Evolutionary conservation across 2,329 filamentous ascomycete species (phyloP), one percentile per base, ranked within the genome.

Genomic region (Stachybotrys chartarum): DNA sequence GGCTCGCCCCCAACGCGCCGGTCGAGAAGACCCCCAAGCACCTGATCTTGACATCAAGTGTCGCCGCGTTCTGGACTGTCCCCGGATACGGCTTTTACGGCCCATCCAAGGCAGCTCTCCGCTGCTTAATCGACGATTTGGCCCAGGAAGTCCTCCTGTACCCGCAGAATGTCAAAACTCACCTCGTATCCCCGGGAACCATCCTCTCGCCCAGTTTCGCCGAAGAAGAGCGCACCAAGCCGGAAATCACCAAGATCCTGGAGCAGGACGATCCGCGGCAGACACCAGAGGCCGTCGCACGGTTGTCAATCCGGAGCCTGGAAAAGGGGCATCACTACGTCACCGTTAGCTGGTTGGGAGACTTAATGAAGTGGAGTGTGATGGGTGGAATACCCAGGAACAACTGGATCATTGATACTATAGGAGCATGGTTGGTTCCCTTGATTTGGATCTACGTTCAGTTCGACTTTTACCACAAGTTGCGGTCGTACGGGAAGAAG

Each of bases 101-200:
- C 1, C 90, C 93, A 3, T 80, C 87, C 55, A 99, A 99, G 74
- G 86, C 86, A 54, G 94, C 94, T 1, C 78, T 99, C 61, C 85
- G 91, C 56, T 87, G 85, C 16, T 78, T 99, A 14, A 88, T 88
- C 54, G 94, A 99, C 68, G 87, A 86, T 0, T 77, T 99, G 52
- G 84, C 84, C 24, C 90, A 93, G 66, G 94, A 99, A 73, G 76
- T 95, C 48, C 78, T 91, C 64, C 76, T 97, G 53, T 99, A 97
- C 76, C 48, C 48, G 11, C 45, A 47, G n/a, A 17, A 47, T 8
- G 31, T 44, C 75, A 89, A 89, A 50, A 84, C 82, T 8, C 90
- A 96, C 65, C 81, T 90, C 47, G 83, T 97, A 12, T 89, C 86
- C 64, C 94, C 94, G 0, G 93, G 88, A 54, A 90, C 88, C 3